Base-by-base conservation (phyloP, 352 stramenopile genomes). In the Phytophthora hibernalis region DNA sequence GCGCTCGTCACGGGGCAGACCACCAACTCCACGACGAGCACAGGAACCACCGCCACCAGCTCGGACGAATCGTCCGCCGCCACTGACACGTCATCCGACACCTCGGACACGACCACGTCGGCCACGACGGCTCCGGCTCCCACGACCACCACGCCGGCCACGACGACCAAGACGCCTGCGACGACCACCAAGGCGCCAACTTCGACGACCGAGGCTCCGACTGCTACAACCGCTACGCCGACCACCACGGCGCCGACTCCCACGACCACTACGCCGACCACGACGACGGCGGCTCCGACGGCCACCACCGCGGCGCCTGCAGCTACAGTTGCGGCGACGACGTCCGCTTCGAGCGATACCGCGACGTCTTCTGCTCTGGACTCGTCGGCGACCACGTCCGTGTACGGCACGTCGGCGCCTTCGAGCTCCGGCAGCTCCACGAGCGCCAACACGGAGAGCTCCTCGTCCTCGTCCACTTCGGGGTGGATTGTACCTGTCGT, bases 401-500 rank as follows among this genome's bases (percentile, higher is more conserved):
- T 77, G 47, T 89, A 89, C 64, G 79, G 77, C 44, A 89, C 82
- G 12, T 67, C 63, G 38, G 38, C 77, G 21, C 73, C 82, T 3
- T 68, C 66, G 6, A 55, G 75, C 44, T 70, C 58, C 22, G 74
- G 44, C 21, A 48, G 54, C 20, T 61, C 45, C 2, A 52, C 53
- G 47, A 54, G 50, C 45, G 65, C 67, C 21, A 51, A 77, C 12
- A 82, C 55, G 3, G 59, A 55, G 21, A 64, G 61, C 43, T 68
- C 65, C 51, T 69, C 55, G 2, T 74, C 68, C 1, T 74, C 74
- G 8, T 44, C 40, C 8, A 24, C 74, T 8, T 72, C 68, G 28
- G 66, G 73, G 1, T 91, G 81, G 80, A 68, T 91, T 47, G 81
- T 89, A 52, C 83, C 83, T 0, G 65, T 80, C 15, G 70, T 91